Conservation (phyloP, 768 basidiomycete genomes). For the Crassisporium funariophilum region DNA sequence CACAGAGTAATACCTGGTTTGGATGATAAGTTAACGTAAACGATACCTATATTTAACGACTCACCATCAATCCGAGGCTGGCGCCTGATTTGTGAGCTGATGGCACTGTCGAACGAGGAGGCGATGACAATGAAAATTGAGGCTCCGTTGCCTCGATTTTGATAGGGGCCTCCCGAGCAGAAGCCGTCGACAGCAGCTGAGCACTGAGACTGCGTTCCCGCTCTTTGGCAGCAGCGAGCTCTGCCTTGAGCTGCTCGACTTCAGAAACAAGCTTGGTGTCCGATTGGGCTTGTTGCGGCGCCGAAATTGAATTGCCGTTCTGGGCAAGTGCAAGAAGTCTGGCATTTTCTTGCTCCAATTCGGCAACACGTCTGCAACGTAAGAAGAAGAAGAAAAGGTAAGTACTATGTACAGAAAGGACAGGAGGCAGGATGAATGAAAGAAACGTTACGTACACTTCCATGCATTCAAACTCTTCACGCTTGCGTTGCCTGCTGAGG, state of each 20-base stretch:
- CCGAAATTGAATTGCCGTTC: conserved; percentile 32
- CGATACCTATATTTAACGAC: conserved; percentile 23
- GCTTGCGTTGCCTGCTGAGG: conserved; percentile 86
- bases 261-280: conserved; percentile 53
- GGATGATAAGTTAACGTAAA: conserved; percentile 4
- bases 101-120: conserved; percentile 41
- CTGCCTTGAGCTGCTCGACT: conserved; percentile 66
- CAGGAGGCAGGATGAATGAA: conserved; percentile 16
- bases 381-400: conserved; percentile 19
- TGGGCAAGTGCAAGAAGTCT: conserved; percentile 65
- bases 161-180: conserved; percentile 36
- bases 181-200: conserved; percentile 51
- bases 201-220: conserved; percentile 68
- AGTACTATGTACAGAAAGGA: conserved; percentile 9
- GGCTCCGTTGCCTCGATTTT: conserved; percentile 65
- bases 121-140: conserved; percentile 46
- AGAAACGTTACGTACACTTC: conserved; percentile 67
- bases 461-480: conserved; percentile 91
- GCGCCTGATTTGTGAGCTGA: conserved; percentile 62
- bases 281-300: conserved; percentile 22
- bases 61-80: conserved; percentile 72
- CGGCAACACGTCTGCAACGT: conserved; percentile 70
- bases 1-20: conserved; percentile 74
- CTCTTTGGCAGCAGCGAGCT: conserved; percentile 64
- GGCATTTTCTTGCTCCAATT: conserved; percentile 83